Percentiles rank a stretch among this genome's conserved stretches.
Conservation (phyloP, 257 asterid species). For the Solanum arcanum region DNA sequence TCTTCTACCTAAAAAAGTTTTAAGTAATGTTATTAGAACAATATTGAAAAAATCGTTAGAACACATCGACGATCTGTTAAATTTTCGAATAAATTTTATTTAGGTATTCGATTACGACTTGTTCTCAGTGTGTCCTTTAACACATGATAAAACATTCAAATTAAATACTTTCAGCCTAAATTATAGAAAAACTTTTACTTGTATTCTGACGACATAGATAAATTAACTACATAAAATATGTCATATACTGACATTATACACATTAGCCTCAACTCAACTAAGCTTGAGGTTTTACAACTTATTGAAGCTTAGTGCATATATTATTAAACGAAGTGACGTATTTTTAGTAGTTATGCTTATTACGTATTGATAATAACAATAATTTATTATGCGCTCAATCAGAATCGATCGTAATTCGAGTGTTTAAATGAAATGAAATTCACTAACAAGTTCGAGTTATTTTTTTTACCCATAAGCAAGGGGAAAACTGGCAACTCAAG, state of each 20-base stretch:
- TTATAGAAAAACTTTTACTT: not conserved
- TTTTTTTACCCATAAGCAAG: not conserved
- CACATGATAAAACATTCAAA: not conserved
- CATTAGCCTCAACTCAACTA: not conserved
- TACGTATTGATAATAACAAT: not conserved
- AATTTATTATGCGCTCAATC: not conserved
- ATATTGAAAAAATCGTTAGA: not conserved
- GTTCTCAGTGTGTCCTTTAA: not conserved
- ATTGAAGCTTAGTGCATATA: not conserved
- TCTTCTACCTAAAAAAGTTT: constrained; percentile 10
- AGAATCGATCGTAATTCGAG: accelerated
- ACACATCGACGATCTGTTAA: not conserved
- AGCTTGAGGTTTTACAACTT: not conserved
- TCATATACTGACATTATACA: not conserved
- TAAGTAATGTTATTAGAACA: not conserved
- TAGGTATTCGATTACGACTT: not conserved
- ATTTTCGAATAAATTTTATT: not conserved
- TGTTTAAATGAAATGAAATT: not conserved
- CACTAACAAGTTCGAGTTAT: not conserved
- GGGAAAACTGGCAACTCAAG: constrained; percentile 16
- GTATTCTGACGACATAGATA: not conserved
- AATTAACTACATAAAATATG: not conserved
- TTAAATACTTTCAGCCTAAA: not conserved
- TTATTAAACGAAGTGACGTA: not conserved
- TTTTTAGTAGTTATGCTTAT: not conserved